Evolutionary conservation across 257 asterid genomes (phyloP), one percentile per base, ranked within the genome.

Genomic region (Cordia subcordata): DNA sequence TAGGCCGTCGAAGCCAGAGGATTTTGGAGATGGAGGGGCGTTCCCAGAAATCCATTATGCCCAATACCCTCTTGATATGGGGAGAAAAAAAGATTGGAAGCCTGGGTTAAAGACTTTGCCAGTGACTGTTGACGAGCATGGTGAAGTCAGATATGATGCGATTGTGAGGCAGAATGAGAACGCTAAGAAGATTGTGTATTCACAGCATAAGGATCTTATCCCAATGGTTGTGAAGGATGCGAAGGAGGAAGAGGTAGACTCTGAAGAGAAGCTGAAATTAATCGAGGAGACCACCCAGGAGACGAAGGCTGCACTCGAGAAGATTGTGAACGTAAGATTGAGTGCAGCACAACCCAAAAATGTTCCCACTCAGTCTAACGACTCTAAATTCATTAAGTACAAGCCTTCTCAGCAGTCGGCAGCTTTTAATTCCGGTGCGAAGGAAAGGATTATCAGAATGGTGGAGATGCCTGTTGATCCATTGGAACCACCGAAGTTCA

Each of bases 311-410:
- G 96, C 97, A 1, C 82, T 88, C 40, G 97, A 92, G 78, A 89
- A 86, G 78, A 92, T 92, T 68, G 97, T 92, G 2, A 86, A 86
- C 44, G 95, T 88, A 58, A 74, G 96, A 70, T 66, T 86, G 83
- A 88, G 96, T 78, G 97, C 94, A 23, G 99, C 97, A 1, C 97
- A 92, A 73, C 99, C 96, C 0, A 92, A 88, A 60, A 92, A 86
- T 66, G 96, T 88, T 62, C 87, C 95, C 4, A 66, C 82, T 1
- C 86, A 75, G 57, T 84, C 97, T 19, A 69, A 81, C 0, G 97
- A 85, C 47, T 88, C 96, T 1, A 86, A 88, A 68, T 92, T 86
- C 70, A 89, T 88, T 23, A 92, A 92, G 82, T 92, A 88, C 75
- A 92, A 92, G 74, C 97, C 99, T 13, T 92, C 96, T 8, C 99